These are phyloP conservation scores for Noccaea caerulescens DNA, from an alignment of 345 rosid species.

Conservation along the genomic window DNA sequence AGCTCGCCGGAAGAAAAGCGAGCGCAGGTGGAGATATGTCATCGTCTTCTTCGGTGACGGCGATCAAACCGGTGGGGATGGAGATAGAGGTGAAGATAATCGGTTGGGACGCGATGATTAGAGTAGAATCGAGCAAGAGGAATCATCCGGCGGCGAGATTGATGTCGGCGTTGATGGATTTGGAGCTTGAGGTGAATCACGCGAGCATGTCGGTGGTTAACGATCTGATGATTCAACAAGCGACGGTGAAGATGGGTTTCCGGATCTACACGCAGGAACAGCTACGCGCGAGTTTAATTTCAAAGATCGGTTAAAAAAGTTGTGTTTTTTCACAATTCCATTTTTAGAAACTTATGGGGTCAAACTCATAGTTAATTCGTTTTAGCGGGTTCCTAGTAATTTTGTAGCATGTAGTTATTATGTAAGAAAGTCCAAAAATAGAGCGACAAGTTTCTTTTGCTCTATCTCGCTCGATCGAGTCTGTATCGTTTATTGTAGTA, in stretches of 20 bases:
- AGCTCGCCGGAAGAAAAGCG: constrained; percentile 47
- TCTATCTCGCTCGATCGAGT: background rate
- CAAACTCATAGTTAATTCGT: constrained; percentile 17
- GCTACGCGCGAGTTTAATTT: constrained; percentile 64
- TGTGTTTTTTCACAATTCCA: background rate
- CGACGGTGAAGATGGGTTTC: constrained; percentile 91
- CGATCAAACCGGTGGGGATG: constrained; percentile 55
- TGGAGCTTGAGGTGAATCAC: constrained; percentile 88
- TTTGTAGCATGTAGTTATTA: constrained; percentile 33
- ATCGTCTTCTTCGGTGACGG: constrained; percentile 10
- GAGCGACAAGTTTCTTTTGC: constrained; percentile 31
- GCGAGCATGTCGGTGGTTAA: constrained; percentile 96
- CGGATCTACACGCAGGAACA: constrained; percentile 85
- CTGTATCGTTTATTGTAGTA: constrained; percentile 11
- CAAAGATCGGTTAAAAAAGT: constrained; percentile 57
- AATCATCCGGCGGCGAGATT: constrained; percentile 95
- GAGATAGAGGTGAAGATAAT: constrained; percentile 91
- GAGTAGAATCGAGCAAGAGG: constrained; percentile 73
- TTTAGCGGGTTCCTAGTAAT: constrained; percentile 28
- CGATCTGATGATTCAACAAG: constrained; percentile 98
- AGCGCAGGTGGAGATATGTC: constrained; percentile 28
- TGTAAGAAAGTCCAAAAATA: constrained; percentile 3
- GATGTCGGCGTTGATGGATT: constrained; percentile 87
- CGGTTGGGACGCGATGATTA: constrained; percentile 90
- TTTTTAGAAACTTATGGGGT: constrained; percentile 20